These are phyloP conservation scores for Periconia digitata DNA, from an alignment of 2,329 filamentous ascomycete genomes.

Conservation along the genomic window DNA sequence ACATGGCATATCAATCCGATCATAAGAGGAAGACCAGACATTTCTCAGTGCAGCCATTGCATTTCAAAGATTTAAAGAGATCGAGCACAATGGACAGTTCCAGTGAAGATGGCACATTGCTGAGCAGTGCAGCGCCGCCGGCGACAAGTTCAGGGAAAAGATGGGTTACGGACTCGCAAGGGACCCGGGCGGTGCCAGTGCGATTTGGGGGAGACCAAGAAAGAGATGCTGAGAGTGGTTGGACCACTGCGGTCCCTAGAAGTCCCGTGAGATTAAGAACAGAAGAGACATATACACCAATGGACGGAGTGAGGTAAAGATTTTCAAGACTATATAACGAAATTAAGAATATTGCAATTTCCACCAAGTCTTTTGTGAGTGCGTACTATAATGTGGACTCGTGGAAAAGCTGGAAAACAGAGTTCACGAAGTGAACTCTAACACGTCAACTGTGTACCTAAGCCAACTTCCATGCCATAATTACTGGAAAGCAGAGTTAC, in stretches of 20 bases:
- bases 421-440: no score
- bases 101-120: neutral
- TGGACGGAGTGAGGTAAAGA: conserved; percentile 19
- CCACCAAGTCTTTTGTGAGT: no score
- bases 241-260: neutral
- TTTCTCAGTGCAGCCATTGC: neutral
- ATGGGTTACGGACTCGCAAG: neutral
- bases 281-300: neutral
- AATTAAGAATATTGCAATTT: no score
- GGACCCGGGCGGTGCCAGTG: neutral
- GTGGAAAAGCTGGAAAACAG: no score
- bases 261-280: neutral
- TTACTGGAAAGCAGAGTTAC: no score
- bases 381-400: no score
- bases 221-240: neutral
- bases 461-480: no score
- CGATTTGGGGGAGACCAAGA: neutral
- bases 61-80: neutral
- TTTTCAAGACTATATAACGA: no score
- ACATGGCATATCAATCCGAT: conserved; percentile 4
- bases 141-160: neutral
- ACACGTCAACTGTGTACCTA: no score
- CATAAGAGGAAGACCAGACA: neutral
- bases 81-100: neutral
- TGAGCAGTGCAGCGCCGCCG: neutral